Evolutionary conservation across 2,329 filamentous ascomycete genomes (phyloP), one percentile per base, ranked within the genome.

Genomic region (Ophiostoma sp.): DNA sequence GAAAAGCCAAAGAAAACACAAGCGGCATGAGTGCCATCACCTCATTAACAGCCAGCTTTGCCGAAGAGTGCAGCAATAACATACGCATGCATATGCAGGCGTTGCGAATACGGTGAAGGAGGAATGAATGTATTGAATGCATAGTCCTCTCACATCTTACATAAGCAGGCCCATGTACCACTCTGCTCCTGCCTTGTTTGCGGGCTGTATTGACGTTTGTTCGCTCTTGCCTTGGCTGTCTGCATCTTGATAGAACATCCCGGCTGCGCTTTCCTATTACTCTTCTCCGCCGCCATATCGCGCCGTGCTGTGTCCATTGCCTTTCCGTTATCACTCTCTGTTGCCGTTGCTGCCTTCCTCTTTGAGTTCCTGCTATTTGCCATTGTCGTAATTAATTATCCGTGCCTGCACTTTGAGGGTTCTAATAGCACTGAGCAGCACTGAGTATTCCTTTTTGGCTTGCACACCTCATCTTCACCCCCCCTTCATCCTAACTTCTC

Each of bases 41-140:
- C 20, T 62, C 52, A 62, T 62, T 35, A 31, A 33, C 60, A 31
- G 57, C 27, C 27, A 33, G 60, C 31, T 64, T 64, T 35, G 20
- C 60, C 60, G 60, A 64, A 64, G 60, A 36, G 60, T 64, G 60
- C 60, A 39, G 60, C 33, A 64, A 64, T 64, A 27, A 20, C 27
- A 36, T n/a, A 36, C 33, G 17, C n/a, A 64, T 64, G 33, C 60
- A 36, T 65, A n/a, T 65, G 60, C 33, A 35, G 60, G 60, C 33
- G 17, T 36, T 36, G 33, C 33, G 31, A 62, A 62, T 33, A 31
- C 57, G 13, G 23, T 17, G 7, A 62, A 27, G 3, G 57, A 33
- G 57, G 7, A 13, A 5, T 17, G 57, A 5, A 15, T 52, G n/a
- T 11, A n/a, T 5, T 20, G 7, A 13, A 57, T 13, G 52, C 27